Conservation (phyloP, 352 stramenopile genomes). For the Lagenidium giganteum region DNA sequence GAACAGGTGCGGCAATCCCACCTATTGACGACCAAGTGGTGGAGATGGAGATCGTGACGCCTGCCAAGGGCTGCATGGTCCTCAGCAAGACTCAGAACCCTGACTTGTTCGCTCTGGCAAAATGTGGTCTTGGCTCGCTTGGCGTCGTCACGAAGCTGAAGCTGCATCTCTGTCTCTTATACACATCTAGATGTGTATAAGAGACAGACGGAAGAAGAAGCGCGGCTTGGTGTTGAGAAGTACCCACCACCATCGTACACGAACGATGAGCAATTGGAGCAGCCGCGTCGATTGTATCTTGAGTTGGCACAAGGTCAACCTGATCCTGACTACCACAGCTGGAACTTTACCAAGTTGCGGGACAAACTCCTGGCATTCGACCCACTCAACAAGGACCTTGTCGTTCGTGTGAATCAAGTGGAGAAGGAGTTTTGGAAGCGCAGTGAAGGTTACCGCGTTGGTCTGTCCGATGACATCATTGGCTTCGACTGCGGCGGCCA, state of each 20-base stretch:
- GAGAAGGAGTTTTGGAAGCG: conserved; percentile 96
- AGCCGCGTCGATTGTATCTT: conserved; percentile 76
- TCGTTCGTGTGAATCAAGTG: conserved; percentile 92
- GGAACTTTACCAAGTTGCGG: conserved; percentile 81
- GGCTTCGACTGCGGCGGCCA: conserved; percentile 99
- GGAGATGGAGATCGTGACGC: conserved; percentile 94
- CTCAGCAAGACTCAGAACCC: conserved; percentile 77
- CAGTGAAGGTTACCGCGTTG: conserved; percentile 89
- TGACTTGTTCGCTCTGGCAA: conserved; percentile 89
- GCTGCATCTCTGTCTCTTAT: too few species aligned
- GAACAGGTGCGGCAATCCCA: conserved; percentile 91
- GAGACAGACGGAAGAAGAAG: conserved; percentile 45
- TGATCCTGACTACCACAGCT: conserved; percentile 63
- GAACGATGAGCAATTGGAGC: conserved; percentile 62
- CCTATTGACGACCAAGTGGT: conserved; percentile 98
- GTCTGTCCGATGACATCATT: conserved; percentile 93
- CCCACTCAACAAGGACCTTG: conserved; percentile 88
- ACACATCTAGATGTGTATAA: too few species aligned
- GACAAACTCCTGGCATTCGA: conserved; percentile 80
- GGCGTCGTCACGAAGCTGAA: conserved; percentile 96
- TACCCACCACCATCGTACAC: conserved; percentile 42
- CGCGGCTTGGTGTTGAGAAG: conserved; percentile 21
- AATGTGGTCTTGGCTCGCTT: conserved; percentile 93
- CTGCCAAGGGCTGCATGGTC: conserved; percentile 86
- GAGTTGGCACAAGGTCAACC: conserved; percentile 52